Evolutionary conservation across 305 asterid genomes (phyloP).

Genomic region (Fraxinus greggii): DNA sequence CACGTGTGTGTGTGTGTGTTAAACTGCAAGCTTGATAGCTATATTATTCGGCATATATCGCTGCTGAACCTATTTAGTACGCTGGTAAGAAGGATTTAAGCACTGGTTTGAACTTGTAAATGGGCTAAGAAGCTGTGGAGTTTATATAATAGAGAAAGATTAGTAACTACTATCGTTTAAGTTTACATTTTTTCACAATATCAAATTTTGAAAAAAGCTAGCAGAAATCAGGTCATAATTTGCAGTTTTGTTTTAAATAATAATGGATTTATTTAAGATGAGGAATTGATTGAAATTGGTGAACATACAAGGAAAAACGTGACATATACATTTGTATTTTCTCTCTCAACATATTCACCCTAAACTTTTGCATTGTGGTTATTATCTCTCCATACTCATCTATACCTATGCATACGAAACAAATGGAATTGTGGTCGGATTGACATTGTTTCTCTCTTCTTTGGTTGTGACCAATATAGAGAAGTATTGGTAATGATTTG

Average conservation of each 20-base stretch:
- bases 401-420: not conserved
- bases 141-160: not conserved
- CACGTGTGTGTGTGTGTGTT: not conserved
- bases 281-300: not conserved
- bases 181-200: not conserved
- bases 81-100: not conserved
- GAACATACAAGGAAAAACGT: not conserved
- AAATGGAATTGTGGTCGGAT: not conserved
- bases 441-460: not conserved
- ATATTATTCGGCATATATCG: not conserved
- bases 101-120: not conserved
- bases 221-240: not conserved
- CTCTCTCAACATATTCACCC: not conserved
- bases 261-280: not conserved
- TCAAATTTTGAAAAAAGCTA: not conserved
- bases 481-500: not conserved
- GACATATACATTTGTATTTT: not conserved
- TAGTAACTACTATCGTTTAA: not conserved
- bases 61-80: not conserved
- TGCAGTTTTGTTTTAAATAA: not conserved
- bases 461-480: not conserved
- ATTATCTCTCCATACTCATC: not conserved
- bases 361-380: not conserved
- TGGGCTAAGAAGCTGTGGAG: not conserved
- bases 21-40: not conserved